phyloP scores from a whole-genome alignment of 768 basidiomycete species.

The Gautieria morchelliformis region DNA sequence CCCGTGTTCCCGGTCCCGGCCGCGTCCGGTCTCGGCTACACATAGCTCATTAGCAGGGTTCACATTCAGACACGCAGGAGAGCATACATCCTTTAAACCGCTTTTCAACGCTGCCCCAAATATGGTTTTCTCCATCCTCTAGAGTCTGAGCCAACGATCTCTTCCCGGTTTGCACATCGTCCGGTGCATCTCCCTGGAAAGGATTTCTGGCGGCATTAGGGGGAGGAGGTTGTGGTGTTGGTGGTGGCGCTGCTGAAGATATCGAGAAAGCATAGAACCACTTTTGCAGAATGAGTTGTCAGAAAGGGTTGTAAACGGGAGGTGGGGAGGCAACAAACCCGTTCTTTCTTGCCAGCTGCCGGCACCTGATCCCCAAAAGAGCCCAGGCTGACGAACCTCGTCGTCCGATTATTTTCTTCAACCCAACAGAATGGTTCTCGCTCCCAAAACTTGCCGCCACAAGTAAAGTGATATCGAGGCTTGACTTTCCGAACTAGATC shows the following conservation, averaged over 20 bases:
- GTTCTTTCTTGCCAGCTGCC: conserved; percentile 58
- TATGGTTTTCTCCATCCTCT: conserved; percentile 50
- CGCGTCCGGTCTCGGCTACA: neutral
- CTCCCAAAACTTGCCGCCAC: conserved; percentile 83
- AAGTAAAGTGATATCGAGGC: conserved; percentile 84
- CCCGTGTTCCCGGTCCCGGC: conserved; percentile 29
- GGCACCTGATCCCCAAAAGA: conserved; percentile 60
- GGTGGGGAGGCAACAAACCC: conserved; percentile 40
- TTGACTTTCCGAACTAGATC: conserved; percentile 55
- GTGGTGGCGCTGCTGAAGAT: conserved; percentile 29
- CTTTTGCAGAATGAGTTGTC: conserved; percentile 28
- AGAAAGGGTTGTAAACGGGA: neutral
- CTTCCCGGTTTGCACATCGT: conserved; percentile 33
- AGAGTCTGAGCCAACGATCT: conserved; percentile 36
- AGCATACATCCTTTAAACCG: conserved; percentile 21
- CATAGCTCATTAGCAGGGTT: neutral
- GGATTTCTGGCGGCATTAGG: conserved; percentile 65
- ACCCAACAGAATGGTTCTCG: conserved; percentile 87
- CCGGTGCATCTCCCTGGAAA: conserved; percentile 33
- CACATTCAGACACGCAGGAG: neutral
- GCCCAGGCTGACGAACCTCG: conserved; percentile 80
- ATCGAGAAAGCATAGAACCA: conserved; percentile 98
- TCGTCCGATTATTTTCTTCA: conserved; percentile 54
- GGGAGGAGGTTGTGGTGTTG: conserved; percentile 33
- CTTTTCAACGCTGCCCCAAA: conserved; percentile 50